phyloP scores from a whole-genome alignment of 129 eudicot genomes.

The Escallonia rubra region DNA sequence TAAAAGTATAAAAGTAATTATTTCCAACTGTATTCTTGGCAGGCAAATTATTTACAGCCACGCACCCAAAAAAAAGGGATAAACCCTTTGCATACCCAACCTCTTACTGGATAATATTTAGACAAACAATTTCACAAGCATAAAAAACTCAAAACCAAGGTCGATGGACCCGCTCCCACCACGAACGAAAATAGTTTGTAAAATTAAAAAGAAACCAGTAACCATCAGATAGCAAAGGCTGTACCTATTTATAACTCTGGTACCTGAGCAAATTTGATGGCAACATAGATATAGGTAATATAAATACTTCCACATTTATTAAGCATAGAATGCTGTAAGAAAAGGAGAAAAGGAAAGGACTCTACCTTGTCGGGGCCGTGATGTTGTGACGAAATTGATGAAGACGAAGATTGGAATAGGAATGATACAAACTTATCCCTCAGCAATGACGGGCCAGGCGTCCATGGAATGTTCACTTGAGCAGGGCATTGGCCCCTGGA shows the following conservation, averaged over 20 bases:
- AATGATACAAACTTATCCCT: slow-evolving; percentile 9
- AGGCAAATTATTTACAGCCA: too few species aligned
- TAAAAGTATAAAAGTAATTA: slow-evolving; percentile 1
- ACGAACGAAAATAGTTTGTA: background rate
- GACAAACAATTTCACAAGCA: too few species aligned
- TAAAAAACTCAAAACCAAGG: too few species aligned
- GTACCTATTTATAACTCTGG: slow-evolving; percentile 13
- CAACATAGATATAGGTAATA: background rate
- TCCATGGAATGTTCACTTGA: background rate
- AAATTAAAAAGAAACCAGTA: background rate
- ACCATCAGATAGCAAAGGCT: background rate
- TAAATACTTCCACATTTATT: background rate
- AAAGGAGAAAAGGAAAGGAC: background rate
- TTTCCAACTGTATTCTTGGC: background rate
- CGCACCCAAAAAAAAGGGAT: too few species aligned
- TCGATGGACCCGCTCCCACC: too few species aligned
- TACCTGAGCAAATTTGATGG: background rate
- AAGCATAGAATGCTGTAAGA: background rate
- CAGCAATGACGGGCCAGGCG: slow-evolving; percentile 5
- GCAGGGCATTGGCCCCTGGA: slow-evolving; percentile 33
- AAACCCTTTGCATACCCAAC: too few species aligned
- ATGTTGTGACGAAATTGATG: slow-evolving; percentile 14
- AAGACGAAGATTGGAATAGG: slow-evolving; percentile 9
- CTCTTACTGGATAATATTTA: too few species aligned
- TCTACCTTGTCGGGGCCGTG: slow-evolving; percentile 8